These are phyloP conservation scores for Xylariaceae sp. DNA, from an alignment of 2,329 filamentous ascomycete species.

Conservation along the genomic window DNA sequence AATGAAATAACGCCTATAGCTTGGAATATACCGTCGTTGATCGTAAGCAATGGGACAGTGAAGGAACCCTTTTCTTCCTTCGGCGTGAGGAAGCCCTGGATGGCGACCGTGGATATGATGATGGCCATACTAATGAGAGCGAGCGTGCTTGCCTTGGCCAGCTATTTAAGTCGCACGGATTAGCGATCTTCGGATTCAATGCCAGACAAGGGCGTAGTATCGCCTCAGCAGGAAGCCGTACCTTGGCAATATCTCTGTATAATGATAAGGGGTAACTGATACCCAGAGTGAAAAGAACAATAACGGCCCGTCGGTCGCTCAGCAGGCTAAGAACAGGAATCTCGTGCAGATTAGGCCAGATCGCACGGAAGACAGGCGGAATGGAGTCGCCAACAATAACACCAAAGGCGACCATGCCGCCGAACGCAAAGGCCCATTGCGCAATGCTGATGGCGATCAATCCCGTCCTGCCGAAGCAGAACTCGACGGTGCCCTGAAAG, in stretches of 20 bases:
- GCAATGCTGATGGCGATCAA: slow-evolving; percentile 83
- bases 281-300: slow-evolving; percentile 79
- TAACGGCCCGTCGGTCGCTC: slow-evolving; percentile 74
- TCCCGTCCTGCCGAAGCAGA: slow-evolving; percentile 85
- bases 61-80: slow-evolving; percentile 67
- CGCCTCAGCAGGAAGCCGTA: slow-evolving; percentile 41
- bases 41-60: slow-evolving; percentile 61
- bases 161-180: slow-evolving; percentile 54
- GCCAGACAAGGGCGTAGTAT: background rate
- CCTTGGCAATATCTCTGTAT: slow-evolving; percentile 94
- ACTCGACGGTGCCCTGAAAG: slow-evolving; percentile 92
- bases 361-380: slow-evolving; percentile 75
- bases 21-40: slow-evolving; percentile 87
- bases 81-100: slow-evolving; percentile 73
- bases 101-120: slow-evolving; percentile 82
- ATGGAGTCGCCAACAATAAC: slow-evolving; percentile 97
- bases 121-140: slow-evolving; percentile 89
- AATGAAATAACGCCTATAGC: slow-evolving; percentile 98
- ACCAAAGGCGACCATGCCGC: slow-evolving; percentile 96
- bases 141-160: slow-evolving; percentile 92
- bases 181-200: background rate
- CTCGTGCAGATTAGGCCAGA: slow-evolving; percentile 70
- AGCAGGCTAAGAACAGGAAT: slow-evolving; percentile 77
- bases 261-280: slow-evolving; percentile 88
- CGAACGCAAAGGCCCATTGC: slow-evolving; percentile 98